phyloP scores from a whole-genome alignment of 768 basidiomycete genomes.

The Kwoniella sp. region DNA sequence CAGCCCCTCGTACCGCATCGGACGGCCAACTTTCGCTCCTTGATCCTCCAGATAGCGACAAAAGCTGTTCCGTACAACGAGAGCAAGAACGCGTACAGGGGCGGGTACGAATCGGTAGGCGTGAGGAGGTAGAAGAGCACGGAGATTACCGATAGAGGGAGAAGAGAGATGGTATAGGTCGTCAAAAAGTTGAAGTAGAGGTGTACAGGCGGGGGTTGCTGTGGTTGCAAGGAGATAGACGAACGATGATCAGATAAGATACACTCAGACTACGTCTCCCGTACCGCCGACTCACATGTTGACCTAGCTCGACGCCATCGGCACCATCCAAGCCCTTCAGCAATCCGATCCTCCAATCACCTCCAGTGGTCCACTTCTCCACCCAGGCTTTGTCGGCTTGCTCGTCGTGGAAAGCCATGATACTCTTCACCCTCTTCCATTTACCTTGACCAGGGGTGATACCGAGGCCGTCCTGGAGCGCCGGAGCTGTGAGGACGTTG shows the following conservation, averaged over 20 bases:
- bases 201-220: constrained; percentile 51
- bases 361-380: constrained; percentile 59
- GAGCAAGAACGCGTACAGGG: constrained; percentile 72
- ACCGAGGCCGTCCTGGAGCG: constrained; percentile 79
- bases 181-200: constrained; percentile 81
- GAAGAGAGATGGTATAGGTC: constrained; percentile 76
- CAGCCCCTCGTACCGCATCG: constrained; percentile 70
- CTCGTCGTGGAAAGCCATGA: constrained; percentile 82
- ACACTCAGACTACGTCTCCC: too few relatives aligned
- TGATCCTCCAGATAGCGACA: constrained; percentile 89
- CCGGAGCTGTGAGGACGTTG: constrained; percentile 58
- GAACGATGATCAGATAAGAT: background rate
- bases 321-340: constrained; percentile 32
- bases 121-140: constrained; percentile 65
- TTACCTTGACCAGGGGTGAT: constrained; percentile 70
- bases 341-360: constrained; percentile 49
- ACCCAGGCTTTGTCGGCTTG: constrained; percentile 54
- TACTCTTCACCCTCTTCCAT: constrained; percentile 79
- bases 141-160: constrained; percentile 75
- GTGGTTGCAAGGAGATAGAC: background rate
- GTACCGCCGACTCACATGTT: constrained; percentile 38
- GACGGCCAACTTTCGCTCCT: constrained; percentile 78
- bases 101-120: constrained; percentile 66
- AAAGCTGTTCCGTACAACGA: constrained; percentile 83
- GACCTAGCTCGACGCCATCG: constrained; percentile 30